Evolutionary conservation across 177 flowering plant genomes (phyloP).

Genomic region (Vitis hybrid): DNA sequence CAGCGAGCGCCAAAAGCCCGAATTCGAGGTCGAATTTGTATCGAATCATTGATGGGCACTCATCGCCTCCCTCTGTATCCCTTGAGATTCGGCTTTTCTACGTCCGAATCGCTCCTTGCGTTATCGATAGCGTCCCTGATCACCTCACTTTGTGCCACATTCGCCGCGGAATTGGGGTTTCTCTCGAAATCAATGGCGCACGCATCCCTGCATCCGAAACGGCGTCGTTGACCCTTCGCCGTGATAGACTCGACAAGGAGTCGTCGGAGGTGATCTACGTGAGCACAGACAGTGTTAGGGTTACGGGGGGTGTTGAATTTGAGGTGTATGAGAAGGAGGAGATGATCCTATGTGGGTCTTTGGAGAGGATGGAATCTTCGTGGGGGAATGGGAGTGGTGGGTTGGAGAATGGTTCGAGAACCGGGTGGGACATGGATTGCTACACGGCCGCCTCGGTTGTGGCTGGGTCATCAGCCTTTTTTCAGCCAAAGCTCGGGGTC

Average conservation of each 20-base stretch:
- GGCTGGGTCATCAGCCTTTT: slow-evolving; percentile 48
- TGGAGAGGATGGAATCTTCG: slow-evolving; percentile 58
- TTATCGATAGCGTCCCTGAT: slow-evolving; percentile 50
- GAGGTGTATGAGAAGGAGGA: slow-evolving; percentile 74
- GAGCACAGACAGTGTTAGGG: slow-evolving; percentile 70
- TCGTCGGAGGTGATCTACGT: slow-evolving; percentile 87
- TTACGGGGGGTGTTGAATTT: slow-evolving; percentile 69
- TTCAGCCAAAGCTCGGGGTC: slow-evolving; percentile 64
- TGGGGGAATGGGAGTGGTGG: slow-evolving; percentile 41
- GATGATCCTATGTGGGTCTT: slow-evolving; percentile 66
- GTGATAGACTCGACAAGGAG: slow-evolving; percentile 77
- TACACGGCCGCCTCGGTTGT: slow-evolving; percentile 36
- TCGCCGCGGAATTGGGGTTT: slow-evolving; percentile 63
- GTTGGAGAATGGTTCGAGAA: slow-evolving; percentile 41
- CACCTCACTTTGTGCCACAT: slow-evolving; percentile 64
- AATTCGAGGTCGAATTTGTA: slow-evolving; percentile 27
- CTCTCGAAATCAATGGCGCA: slow-evolving; percentile 71
- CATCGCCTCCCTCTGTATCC: slow-evolving; percentile 26
- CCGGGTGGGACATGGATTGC: slow-evolving; percentile 85
- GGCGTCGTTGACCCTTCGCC: slow-evolving; percentile 55
- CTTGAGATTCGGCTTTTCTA: slow-evolving; percentile 79
- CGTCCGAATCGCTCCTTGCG: slow-evolving; percentile 72
- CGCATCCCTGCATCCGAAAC: slow-evolving; percentile 57
- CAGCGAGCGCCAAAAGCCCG: slow-evolving; percentile 23
- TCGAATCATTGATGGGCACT: slow-evolving; percentile 3